A percentile compares a stretch with the other conserved stretches of the same genome.
These are phyloP conservation scores for Scheffersomyces ergatensis DNA, from an alignment of 805 yeast species.

Conservation along the genomic window DNA sequence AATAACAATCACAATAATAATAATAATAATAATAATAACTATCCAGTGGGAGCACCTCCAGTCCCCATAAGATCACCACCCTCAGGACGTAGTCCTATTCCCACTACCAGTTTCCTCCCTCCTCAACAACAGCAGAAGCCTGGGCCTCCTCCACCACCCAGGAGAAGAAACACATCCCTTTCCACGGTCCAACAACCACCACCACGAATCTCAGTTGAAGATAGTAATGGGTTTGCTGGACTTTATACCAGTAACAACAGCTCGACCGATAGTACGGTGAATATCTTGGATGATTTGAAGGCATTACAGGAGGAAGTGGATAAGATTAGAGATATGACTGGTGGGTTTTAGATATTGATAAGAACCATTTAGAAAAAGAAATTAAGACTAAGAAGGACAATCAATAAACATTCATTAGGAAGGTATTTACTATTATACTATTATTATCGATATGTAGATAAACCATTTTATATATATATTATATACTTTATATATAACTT, in stretches of 20 bases:
- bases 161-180: slow-evolving; percentile 24
- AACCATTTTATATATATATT: no score
- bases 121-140: slow-evolving; percentile 30
- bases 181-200: slow-evolving; percentile 14
- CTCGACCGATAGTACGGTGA: slow-evolving; percentile 36
- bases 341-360: slow-evolving; percentile 41
- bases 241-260: slow-evolving; percentile 1
- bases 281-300: slow-evolving; percentile 61
- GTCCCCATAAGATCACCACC: slow-evolving; percentile 26
- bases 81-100: background rate
- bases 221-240: background rate
- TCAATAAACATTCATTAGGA: no score
- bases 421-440: no score
- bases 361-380: no score
- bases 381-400: no score
- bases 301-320: slow-evolving; percentile 73
- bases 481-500: no score
- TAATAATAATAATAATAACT: background rate
- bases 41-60: slow-evolving; percentile 9
- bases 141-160: slow-evolving; percentile 43
- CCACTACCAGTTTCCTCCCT: slow-evolving; percentile 9
- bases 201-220: slow-evolving; percentile 17
- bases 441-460: no score
- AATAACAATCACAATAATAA: background rate
- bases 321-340: slow-evolving; percentile 45